Conservation (phyloP, 1,284 basidiomycete genomes). For the Tylopilus sp. region DNA sequence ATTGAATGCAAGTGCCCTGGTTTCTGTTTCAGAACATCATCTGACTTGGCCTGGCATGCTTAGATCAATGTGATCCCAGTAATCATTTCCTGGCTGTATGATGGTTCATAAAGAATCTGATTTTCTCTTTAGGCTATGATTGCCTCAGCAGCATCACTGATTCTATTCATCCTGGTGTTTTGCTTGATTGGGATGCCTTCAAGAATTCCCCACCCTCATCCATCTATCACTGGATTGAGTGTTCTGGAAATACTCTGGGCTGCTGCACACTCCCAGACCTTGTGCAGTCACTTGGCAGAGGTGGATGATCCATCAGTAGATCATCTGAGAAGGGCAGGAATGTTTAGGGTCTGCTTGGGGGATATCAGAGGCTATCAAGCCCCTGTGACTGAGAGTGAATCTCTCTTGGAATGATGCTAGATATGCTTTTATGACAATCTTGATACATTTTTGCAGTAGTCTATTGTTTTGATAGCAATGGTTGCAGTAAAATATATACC, state of each 20-base stretch:
- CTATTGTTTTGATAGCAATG: no score
- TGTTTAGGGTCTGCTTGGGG: neutral
- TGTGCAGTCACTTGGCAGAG: neutral
- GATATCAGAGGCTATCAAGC: neutral
- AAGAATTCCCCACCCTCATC: neutral
- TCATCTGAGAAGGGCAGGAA: neutral
- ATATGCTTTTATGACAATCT: no score
- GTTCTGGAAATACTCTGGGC: no score
- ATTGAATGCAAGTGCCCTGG: slow-evolving; percentile 2
- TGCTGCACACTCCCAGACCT: neutral
- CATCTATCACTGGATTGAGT: neutral
- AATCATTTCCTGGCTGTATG: no score
- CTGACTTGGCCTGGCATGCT: no score
- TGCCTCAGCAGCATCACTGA: neutral
- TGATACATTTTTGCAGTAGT: no score
- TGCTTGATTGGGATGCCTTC: neutral
- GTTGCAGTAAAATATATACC: no score
- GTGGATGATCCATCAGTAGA: neutral
- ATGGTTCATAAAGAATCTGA: no score
- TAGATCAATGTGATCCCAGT: no score
- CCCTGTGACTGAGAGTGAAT: neutral
- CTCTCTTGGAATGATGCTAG: neutral
- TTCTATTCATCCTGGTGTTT: neutral
- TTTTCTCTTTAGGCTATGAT: neutral
- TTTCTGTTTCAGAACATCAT: no score